Evolutionary conservation across 331 rosid species (phyloP), one percentile per base, ranked within the genome.

Genomic region (Acacia concinna): DNA sequence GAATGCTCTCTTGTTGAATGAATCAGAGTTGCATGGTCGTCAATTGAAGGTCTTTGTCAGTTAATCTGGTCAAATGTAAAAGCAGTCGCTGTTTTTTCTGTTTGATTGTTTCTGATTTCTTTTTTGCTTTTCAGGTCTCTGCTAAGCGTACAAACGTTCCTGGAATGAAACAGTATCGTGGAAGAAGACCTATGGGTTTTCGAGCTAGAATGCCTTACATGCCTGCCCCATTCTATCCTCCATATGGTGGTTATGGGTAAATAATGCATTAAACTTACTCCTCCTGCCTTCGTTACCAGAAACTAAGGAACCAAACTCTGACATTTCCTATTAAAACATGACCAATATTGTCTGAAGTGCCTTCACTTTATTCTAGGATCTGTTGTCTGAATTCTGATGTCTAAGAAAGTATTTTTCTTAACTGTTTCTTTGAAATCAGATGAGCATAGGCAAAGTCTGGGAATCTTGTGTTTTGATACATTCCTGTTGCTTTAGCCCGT

Each of bases 61-160:
- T 72, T 77, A 23, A 75, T 3, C 66, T 38, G 2, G 67, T 65
- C 6, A 72, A 81, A 76, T 75, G 72, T 51, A 25, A 25, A 38
- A n/a, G n/a, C 72, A 75, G 21, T 54, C 34, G 43, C 9, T 14
- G 23, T 15, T 77, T 51, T 43, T 59, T 68, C 57, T 44, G 35
- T 72, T 85, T 60, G 69, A 37, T 85, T 32, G 73, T 49, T 81
- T 23, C 46, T 70, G 78, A 73, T 38, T 70, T 85, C 76, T 69
- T 70, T 62, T 77, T 79, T 74, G 44, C 69, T 73, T 75, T 68
- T 46, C 79, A 96, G 99, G 99, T 96, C 67, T 93, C 98, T 73
- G 98, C 98, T 54, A 96, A 96, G 87, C 85, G 99, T 20, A 96
- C 99, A n/a, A 96, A 96, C 6, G 68, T 96, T 79, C 99, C 99